Evolutionary conservation across 2,329 filamentous ascomycete genomes (phyloP).

Genomic region (Sclerotinia trifoliorum): DNA sequence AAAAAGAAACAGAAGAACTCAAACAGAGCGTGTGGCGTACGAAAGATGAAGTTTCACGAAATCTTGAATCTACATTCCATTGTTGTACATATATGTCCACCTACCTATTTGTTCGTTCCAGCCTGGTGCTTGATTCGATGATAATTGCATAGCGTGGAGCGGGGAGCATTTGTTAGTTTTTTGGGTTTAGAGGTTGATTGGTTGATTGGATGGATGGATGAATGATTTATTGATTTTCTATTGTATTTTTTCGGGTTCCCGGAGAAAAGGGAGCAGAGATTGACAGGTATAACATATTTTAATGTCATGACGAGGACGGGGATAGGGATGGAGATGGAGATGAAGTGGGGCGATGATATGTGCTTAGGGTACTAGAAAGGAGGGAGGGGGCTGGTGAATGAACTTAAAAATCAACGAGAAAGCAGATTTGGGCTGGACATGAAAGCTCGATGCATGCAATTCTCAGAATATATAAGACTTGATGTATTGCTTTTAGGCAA

Average conservation of each 20-base stretch:
- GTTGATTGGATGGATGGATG: not conserved
- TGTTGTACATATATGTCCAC: slow-evolving; percentile 15
- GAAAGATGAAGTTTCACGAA: not conserved
- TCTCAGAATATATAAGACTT: not conserved
- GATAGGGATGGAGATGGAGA: too few relatives aligned
- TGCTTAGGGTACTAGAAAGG: too few relatives aligned
- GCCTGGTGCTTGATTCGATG: slow-evolving; percentile 24
- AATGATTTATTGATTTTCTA: not conserved
- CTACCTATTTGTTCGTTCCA: slow-evolving; percentile 9
- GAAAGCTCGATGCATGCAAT: not conserved
- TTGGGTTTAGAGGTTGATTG: slow-evolving; percentile 2
- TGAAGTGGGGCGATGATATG: too few relatives aligned
- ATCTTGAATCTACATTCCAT: not conserved
- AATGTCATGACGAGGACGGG: not conserved
- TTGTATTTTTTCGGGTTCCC: not conserved
- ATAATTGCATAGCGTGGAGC: slow-evolving; percentile 20
- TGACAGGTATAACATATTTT: slow-evolving; percentile 10
- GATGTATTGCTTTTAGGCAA: not conserved
- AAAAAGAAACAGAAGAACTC: not conserved
- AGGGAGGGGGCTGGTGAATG: not conserved
- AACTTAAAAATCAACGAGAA: not conserved
- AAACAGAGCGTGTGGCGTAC: slow-evolving; percentile 5
- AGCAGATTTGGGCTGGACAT: not conserved
- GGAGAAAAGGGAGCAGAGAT: not conserved
- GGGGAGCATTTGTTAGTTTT: not conserved